Evolutionary conservation across 2,329 filamentous ascomycete genomes (phyloP).

Genomic region (Cercospora zeae-maydis): DNA sequence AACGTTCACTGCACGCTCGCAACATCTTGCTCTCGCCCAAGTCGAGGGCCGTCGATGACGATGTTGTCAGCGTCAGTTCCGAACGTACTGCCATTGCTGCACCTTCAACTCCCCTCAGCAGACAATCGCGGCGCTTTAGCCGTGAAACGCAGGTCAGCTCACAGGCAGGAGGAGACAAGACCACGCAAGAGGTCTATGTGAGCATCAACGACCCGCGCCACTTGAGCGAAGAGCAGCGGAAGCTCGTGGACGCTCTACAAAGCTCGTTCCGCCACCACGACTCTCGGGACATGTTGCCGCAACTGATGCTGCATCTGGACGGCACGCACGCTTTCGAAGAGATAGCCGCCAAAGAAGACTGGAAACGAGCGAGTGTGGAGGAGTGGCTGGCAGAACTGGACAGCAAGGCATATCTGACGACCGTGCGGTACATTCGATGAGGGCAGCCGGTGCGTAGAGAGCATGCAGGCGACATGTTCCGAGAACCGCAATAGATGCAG

Average conservation of each 20-base stretch:
- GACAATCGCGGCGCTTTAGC: slow-evolving; percentile 14
- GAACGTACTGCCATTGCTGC: slow-evolving; percentile 27
- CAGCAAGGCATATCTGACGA: slow-evolving; percentile 58
- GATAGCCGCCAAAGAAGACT: slow-evolving; percentile 76
- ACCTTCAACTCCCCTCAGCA: slow-evolving; percentile 10
- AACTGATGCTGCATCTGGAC: slow-evolving; percentile 82
- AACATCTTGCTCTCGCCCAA: slow-evolving; percentile 28
- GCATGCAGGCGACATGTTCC: not conserved
- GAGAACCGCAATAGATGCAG: slow-evolving; percentile 6
- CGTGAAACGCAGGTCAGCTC: slow-evolving; percentile 8
- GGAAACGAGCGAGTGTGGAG: slow-evolving; percentile 70
- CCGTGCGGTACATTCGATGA: slow-evolving; percentile 33
- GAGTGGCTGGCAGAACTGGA: slow-evolving; percentile 60
- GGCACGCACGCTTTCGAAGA: slow-evolving; percentile 80
- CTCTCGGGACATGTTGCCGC: slow-evolving; percentile 65
- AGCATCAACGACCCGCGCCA: slow-evolving; percentile 26
- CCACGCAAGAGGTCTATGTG: not conserved
- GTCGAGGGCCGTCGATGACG: slow-evolving; percentile 27
- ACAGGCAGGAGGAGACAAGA: not conserved
- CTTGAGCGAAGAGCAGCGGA: slow-evolving; percentile 17
- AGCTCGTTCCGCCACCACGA: slow-evolving; percentile 45
- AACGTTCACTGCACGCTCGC: slow-evolving; percentile 13
- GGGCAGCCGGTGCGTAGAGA: not conserved
- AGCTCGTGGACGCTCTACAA: slow-evolving; percentile 15
- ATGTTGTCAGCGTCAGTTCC: slow-evolving; percentile 28